These are phyloP conservation scores for Umbelopsis sp. DNA, from an alignment of 192 early-diverging fungal genomes.

Conservation along the genomic window DNA sequence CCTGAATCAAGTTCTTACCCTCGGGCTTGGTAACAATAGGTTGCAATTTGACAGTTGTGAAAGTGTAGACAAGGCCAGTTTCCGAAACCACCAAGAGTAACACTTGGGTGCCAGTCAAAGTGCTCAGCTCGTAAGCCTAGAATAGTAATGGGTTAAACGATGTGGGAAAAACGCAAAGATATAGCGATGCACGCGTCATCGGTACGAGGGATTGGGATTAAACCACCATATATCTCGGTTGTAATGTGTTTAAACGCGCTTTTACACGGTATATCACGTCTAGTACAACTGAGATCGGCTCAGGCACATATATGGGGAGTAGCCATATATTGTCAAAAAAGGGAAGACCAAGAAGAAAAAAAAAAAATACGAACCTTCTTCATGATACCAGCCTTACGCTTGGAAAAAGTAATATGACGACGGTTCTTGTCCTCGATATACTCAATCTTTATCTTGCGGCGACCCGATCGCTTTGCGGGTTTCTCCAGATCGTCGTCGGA, in stretches of 20 bases:
- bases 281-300: constrained; percentile 1
- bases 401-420: constrained; percentile 93
- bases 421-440: constrained; percentile 93
- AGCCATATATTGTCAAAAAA: constrained; percentile 2
- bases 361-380: constrained; percentile 73
- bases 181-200: neutral
- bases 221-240: neutral
- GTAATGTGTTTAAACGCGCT: neutral
- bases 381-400: constrained; percentile 97
- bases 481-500: constrained; percentile 63
- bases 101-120: constrained; percentile 93
- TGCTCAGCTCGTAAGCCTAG: constrained; percentile 89
- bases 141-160: neutral
- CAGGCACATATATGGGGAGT: constrained; percentile 16
- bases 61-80: constrained; percentile 94
- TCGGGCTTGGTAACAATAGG: constrained; percentile 90
- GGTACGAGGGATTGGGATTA: too few relatives aligned
- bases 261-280: neutral
- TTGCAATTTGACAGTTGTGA: constrained; percentile 92
- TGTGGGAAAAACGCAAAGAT: neutral
- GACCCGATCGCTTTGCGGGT: constrained; percentile 70
- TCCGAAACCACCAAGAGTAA: constrained; percentile 92
- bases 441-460: constrained; percentile 96
- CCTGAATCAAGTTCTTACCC: constrained; percentile 92
- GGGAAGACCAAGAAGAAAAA: neutral